Evolutionary conservation across 2,329 filamentous ascomycete genomes (phyloP).

Genomic region (Zymoseptoria crescenta): DNA sequence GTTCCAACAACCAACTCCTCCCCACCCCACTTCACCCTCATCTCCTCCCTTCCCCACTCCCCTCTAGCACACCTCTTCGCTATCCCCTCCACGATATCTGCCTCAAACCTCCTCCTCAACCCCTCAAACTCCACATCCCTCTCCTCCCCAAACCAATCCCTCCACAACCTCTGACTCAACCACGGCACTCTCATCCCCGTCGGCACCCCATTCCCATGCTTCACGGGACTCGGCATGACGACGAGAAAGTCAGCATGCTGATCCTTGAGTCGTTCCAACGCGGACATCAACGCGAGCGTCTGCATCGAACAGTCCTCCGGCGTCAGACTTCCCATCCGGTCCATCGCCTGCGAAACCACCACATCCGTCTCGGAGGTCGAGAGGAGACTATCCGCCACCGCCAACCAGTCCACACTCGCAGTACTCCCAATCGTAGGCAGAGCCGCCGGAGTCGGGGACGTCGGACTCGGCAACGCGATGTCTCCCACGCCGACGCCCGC

Average conservation of each 20-base stretch:
- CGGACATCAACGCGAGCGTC: constrained; percentile 19
- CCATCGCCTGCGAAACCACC: constrained; percentile 9
- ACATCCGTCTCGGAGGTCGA: constrained; percentile 9
- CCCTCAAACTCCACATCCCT: constrained; percentile 3
- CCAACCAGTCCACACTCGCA: constrained; percentile 22
- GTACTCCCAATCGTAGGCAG: background rate
- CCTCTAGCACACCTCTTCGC: constrained; percentile 8
- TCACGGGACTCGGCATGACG: constrained; percentile 14
- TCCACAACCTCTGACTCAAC: constrained; percentile 16
- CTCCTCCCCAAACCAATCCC: constrained; percentile 15
- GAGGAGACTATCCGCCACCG: constrained; percentile 20
- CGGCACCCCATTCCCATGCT: constrained; percentile 14
- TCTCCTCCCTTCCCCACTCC: constrained; percentile 5
- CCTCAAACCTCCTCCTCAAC: constrained; percentile 10
- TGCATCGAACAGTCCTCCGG: constrained; percentile 14
- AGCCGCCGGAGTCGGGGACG: constrained; percentile 3
- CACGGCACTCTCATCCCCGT: constrained; percentile 17
- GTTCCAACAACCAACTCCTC: constrained; percentile 5
- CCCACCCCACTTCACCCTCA: constrained; percentile 3
- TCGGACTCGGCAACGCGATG: constrained; percentile 12
- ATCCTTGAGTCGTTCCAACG: constrained; percentile 19
- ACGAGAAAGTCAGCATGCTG: constrained; percentile 22
- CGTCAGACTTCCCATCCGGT: constrained; percentile 9
- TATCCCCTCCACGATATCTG: constrained; percentile 11
- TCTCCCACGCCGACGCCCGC: constrained; percentile 10